Conservation (phyloP, 192 early-diverging fungal genomes). For the Coemansia biformis region DNA sequence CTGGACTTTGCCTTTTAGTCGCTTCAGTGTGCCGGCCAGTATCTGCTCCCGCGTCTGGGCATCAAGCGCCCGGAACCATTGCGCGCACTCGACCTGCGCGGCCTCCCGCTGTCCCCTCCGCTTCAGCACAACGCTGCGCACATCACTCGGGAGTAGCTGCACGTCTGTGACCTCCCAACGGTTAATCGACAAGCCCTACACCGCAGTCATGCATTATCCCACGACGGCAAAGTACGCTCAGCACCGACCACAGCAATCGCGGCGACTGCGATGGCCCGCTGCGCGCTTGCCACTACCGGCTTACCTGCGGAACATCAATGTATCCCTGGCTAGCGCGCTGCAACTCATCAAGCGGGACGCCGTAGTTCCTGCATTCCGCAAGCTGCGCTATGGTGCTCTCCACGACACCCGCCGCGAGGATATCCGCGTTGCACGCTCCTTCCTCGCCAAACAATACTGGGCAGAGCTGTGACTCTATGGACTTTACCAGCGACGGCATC, state of each 20-base stretch:
- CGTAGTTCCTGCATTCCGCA: conserved; percentile 39
- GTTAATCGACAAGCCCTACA: conserved; percentile 23
- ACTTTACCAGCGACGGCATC: conserved; percentile 20
- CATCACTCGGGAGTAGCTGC: conserved; percentile 22
- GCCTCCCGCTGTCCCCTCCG: conserved; percentile 14
- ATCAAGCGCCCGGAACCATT: conserved; percentile 24
- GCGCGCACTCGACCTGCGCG: conserved; percentile 19
- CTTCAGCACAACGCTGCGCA: conserved; percentile 20
- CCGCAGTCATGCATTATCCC: too few species aligned
- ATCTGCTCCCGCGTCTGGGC: conserved; percentile 13
- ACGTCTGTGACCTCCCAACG: conserved; percentile 45
- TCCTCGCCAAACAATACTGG: conserved; percentile 40
- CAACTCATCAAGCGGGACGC: conserved; percentile 21
- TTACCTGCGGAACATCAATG: conserved; percentile 28
- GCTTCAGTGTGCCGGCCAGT: conserved; percentile 24
- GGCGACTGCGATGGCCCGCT: too few species aligned
- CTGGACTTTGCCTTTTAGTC: conserved; percentile 16
- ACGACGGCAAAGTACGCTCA: too few species aligned
- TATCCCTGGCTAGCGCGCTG: conserved; percentile 3
- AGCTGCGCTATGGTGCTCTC: conserved; percentile 21
- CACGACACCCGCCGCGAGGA: conserved; percentile 24
- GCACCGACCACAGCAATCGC: too few species aligned
- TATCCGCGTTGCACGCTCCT: conserved; percentile 16
- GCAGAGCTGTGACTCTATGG: conserved; percentile 37
- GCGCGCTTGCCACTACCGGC: too few species aligned